Base-by-base conservation (phyloP, 441 rosid species). In the Pelargonium myrrhifolium region DNA sequence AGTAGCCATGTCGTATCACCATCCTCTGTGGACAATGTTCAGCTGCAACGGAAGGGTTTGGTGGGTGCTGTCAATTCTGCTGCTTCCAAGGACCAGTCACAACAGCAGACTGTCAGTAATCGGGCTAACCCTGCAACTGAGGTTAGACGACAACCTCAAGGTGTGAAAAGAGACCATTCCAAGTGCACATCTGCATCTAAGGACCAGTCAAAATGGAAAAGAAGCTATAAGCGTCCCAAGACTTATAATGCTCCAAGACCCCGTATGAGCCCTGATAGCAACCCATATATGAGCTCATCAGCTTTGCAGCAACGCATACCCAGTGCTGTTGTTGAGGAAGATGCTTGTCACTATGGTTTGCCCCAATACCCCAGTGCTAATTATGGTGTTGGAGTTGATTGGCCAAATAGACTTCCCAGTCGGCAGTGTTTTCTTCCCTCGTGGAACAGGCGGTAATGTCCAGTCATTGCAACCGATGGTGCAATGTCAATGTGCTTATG, bases 151-250 rank as follows among this genome's bases (percentile, higher is more conserved):
- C 17, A 14, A 47, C 55, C 55, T 3, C 5, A 12, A 4, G 15
- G 17, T 47, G 0, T 47, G 55, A 47, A 47, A 47, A 47, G 55
- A 47, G 55, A 47, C 5, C 37, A 31, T 47, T 47, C n/a, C 53
- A 47, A 12, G n/a, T 1, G 53, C 53, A 47, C 53, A 47, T 47
- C 4, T 47, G 5, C 53, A 47, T 47, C 53, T 4, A 47, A 47
- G 53, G 0, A 12, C 14, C 55, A 47, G 14, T n/a, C 55, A 14
- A 12, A 47, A 18, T 12, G 55, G 55, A 15, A 47, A 47, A 47
- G 55, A 47, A 63, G 71, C 67, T 47, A 12, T 9, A 83, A 85
- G 72, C 84, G 84, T 37, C 77, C 65, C 43, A 79, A 79, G 65
- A 49, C 65, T 66, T 47, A 47, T 47, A 70, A 65, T 68, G 31